Base-by-base conservation (phyloP, 495 filamentous ascomycete genomes). In the Aspergillus haitiensis region DNA sequence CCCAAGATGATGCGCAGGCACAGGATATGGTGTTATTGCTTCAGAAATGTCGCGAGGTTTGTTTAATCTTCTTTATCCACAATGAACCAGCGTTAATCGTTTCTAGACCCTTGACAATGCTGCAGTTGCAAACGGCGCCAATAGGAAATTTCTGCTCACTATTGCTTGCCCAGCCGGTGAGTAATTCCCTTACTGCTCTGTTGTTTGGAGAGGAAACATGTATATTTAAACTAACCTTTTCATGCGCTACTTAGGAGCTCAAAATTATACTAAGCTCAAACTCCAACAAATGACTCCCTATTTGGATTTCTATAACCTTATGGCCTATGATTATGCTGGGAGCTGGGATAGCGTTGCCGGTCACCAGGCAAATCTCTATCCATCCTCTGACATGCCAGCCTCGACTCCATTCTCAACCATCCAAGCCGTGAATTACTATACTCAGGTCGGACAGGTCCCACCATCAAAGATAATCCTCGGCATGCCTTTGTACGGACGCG, bases 401-500 rank as follows among this genome's bases (percentile, higher is more conserved):
- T 75, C 81, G 57, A 96, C 91, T 3, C 79, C 80, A 0, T 83
- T 79, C 67, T 78, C 74, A 6, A 79, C 77, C 51, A 59, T 63
- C 8, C 66, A 71, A 21, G 80, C 80, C 3, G 50, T 83, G 27
- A 61, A 78, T 31, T 80, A 90, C 68, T 97, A 97, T 73, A 86
- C 59, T 40, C 62, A 71, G 39, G 59, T 40, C 12, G 69, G 76
- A 4, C 88, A 86, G 5, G 83, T 97, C 6, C 74, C 83, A 0
- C 63, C 86, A 0, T 62, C 70, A 27, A 96, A 95, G 74, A 86
- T 98, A 32, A 81, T 95, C 21, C 74, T 97, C 18, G 92, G 93
- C 27, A 84, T 96, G 78, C 93, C 93, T 2, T 78, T 98, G 7
- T 97, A 97, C 68, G 93, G 93, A 15, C 89, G 91, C 27, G 82